A percentile compares a stretch with the other conserved stretches of the same genome.
phyloP scores from a whole-genome alignment of 2,329 filamentous ascomycete species.

The Exophiala aquamarina region DNA sequence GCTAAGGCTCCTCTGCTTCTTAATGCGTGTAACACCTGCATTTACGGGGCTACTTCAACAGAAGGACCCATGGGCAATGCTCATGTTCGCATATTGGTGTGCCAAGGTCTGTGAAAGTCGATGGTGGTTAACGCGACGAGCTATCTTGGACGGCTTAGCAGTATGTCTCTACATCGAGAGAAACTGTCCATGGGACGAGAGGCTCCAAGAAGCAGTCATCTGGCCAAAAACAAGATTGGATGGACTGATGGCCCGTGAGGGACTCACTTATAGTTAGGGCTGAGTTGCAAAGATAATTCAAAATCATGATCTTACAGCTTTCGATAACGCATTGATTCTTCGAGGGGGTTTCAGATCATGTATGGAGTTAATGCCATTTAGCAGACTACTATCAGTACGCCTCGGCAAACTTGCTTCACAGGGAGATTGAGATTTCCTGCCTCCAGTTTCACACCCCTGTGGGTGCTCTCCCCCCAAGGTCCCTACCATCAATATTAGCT shows the following conservation, averaged over 20 bases:
- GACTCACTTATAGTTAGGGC: not conserved
- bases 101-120: conserved; percentile 43
- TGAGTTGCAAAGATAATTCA: too few relatives aligned
- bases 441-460: too few relatives aligned
- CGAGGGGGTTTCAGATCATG: too few relatives aligned
- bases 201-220: conserved; percentile 6
- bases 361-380: too few relatives aligned
- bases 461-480: too few relatives aligned
- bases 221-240: conserved; percentile 1
- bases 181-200: conserved; percentile 24
- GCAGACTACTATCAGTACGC: too few relatives aligned
- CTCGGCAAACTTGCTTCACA: too few relatives aligned
- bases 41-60: conserved; percentile 47
- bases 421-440: too few relatives aligned
- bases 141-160: conserved; percentile 50
- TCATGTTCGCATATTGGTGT: conserved; percentile 60
- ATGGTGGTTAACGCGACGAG: conserved; percentile 53
- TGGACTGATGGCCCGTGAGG: not conserved
- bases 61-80: conserved; percentile 55
- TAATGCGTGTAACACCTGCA: conserved; percentile 44
- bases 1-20: conserved; percentile 49
- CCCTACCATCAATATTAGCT: too few relatives aligned
- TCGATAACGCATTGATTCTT: too few relatives aligned
- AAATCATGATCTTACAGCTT: not conserved
- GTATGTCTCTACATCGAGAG: conserved; percentile 47